A percentile compares a stretch with the other conserved stretches of the same genome.
Evolutionary conservation across 163 green algal genomes (phyloP).

Genomic region (Prototheca cutis): DNA sequence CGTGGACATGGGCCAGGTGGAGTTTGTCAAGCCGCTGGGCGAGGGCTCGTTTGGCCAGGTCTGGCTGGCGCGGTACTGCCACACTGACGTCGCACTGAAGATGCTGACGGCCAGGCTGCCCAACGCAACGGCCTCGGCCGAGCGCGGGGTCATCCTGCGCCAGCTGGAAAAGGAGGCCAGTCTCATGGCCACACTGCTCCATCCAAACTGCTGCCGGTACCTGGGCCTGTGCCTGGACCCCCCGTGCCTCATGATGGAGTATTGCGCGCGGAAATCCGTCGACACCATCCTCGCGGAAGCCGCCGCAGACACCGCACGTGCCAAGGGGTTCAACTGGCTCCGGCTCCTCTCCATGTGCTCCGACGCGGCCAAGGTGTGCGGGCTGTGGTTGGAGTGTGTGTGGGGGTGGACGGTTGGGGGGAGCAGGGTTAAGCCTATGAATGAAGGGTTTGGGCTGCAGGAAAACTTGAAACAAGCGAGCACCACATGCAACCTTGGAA

Average conservation of each 20-base stretch:
- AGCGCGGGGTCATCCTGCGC: background rate
- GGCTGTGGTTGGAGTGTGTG: background rate
- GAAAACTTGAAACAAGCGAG: too few species aligned
- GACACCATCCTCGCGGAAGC: slow-evolving; percentile 15
- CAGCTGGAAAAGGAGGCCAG: slow-evolving; percentile 29
- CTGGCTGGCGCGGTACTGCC: slow-evolving; percentile 18
- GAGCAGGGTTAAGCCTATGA: too few species aligned
- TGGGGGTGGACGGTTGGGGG: background rate
- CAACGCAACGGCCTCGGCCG: background rate
- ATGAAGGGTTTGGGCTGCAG: too few species aligned
- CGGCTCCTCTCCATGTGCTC: slow-evolving; percentile 35
- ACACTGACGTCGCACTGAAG: slow-evolving; percentile 30
- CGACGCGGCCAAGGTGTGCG: slow-evolving; percentile 36
- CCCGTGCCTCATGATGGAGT: slow-evolving; percentile 73
- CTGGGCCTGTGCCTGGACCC: slow-evolving; percentile 57
- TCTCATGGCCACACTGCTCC: slow-evolving; percentile 34
- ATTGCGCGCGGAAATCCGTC: slow-evolving; percentile 38
- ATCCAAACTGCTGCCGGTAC: slow-evolving; percentile 48
- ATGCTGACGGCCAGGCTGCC: slow-evolving; percentile 9
- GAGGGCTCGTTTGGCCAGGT: slow-evolving; percentile 70
- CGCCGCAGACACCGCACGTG: background rate
- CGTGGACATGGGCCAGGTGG: slow-evolving; percentile 41
- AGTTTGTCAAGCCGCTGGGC: slow-evolving; percentile 58
- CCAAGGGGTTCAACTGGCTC: slow-evolving; percentile 30
- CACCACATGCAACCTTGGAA: too few species aligned